Evolutionary conservation across 495 filamentous ascomycete species (phyloP).

Genomic region (Achaetomiella virescens): DNA sequence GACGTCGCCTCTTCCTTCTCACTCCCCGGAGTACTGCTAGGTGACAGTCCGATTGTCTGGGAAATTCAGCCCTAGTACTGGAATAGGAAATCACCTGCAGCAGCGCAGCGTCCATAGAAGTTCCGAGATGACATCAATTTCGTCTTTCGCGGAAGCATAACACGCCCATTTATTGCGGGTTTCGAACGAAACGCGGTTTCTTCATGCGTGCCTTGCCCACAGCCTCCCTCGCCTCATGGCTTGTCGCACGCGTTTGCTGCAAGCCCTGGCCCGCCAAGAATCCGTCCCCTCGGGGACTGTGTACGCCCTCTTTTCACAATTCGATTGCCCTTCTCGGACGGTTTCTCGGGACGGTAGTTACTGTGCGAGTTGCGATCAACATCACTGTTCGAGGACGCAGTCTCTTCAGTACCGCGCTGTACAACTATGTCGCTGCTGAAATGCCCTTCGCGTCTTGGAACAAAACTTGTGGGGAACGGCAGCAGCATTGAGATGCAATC

Average conservation of each 20-base stretch:
- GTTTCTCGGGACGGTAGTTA: no score
- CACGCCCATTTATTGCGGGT: constrained; percentile 45
- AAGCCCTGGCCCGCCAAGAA: constrained; percentile 21
- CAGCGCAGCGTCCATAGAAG: constrained; percentile 47
- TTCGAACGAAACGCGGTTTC: constrained; percentile 41
- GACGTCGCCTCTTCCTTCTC: no score
- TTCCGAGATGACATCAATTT: constrained; percentile 37
- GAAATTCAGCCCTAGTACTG: constrained; percentile 5
- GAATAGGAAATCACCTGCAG: constrained; percentile 37
- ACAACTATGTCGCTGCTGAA: no score
- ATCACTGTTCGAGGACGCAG: no score
- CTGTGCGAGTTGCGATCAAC: no score
- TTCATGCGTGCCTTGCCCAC: constrained; percentile 38
- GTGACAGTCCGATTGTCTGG: no score
- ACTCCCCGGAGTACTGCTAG: no score
- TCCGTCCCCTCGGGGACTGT: constrained; percentile 2
- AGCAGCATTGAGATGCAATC: constrained; percentile 43
- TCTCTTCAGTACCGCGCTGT: no score
- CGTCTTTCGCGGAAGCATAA: constrained; percentile 37
- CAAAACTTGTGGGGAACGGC: constrained; percentile 4
- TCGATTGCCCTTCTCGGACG: no score
- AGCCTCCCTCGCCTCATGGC: constrained; percentile 22
- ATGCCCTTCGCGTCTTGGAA: not conserved
- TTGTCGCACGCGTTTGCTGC: constrained; percentile 3
- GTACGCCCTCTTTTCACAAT: no score